These are phyloP conservation scores for Pythium periplocum DNA, from an alignment of 352 stramenopile genomes.

Conservation along the genomic window DNA sequence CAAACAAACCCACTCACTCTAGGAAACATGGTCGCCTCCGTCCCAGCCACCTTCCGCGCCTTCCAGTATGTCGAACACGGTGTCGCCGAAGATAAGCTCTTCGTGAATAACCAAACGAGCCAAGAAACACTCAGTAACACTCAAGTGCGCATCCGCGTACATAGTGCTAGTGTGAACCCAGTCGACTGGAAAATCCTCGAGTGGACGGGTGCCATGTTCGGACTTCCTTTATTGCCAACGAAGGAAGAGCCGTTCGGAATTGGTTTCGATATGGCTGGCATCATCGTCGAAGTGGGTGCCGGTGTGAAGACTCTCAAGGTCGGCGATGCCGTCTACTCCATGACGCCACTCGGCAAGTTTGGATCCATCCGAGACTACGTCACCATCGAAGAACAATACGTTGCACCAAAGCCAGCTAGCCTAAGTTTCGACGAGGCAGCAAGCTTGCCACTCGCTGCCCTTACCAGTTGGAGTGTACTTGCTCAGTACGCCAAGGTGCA, in stretches of 20 bases:
- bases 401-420: conserved; percentile 37
- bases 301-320: no score
- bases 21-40: no score
- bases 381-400: conserved; percentile 25
- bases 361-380: conserved; percentile 23
- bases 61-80: no score
- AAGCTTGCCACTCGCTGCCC: conserved; percentile 22
- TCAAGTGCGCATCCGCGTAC: conserved; percentile 28
- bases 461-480: conserved; percentile 37
- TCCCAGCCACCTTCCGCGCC: no score
- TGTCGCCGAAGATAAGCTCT: no score
- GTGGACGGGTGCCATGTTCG: conserved; percentile 9
- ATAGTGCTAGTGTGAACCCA: conserved; percentile 27
- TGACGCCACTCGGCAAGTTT: conserved; percentile 18
- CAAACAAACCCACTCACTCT: no score
- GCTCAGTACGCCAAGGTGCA: conserved; percentile 28
- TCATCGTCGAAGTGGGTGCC: no score
- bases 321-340: no score
- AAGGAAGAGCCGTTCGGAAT: conserved; percentile 24
- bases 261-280: conserved; percentile 20
- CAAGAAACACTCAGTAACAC: not conserved
- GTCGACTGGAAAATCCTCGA: conserved; percentile 22
- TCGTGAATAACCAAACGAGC: no score
- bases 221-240: conserved; percentile 7
- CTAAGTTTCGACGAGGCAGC: conserved; percentile 37